A percentile compares a stretch with the other conserved stretches of the same genome.
phyloP scores from a whole-genome alignment of 106 monocot species.

The Ottelia alismoides region DNA sequence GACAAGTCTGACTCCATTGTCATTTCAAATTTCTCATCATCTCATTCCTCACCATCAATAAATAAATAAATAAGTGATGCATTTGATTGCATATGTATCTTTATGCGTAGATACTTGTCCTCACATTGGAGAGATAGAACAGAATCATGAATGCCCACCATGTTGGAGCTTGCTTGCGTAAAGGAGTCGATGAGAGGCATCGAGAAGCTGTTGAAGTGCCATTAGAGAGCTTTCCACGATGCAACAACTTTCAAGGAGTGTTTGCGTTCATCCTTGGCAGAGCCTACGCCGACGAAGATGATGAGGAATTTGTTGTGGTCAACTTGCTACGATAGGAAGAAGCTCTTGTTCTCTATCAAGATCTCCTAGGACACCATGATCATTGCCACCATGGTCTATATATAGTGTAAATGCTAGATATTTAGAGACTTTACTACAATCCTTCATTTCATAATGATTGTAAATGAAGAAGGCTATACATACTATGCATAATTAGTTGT shows the following conservation, averaged over 20 bases:
- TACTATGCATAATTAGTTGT: no score
- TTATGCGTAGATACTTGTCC: constrained; percentile 30
- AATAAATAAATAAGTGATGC: no score
- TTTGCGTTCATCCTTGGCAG: constrained; percentile 13
- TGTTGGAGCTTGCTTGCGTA: constrained; percentile 20
- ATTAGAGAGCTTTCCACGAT: constrained; percentile 28
- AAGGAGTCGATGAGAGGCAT: constrained; percentile 31
- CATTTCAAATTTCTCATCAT: no score
- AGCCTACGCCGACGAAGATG: constrained; percentile 24
- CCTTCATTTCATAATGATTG: no score
- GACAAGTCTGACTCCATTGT: no score
- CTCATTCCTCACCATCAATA: no score
- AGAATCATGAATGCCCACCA: constrained; percentile 37
- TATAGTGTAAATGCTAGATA: background rate
- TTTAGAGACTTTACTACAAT: background rate
- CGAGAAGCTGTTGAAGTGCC: constrained; percentile 14
- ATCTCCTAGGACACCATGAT: constrained; percentile 9
- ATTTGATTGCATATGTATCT: constrained; percentile 25
- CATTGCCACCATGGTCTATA: constrained; percentile 20
- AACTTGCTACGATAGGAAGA: background rate
- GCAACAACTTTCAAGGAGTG: constrained; percentile 12
- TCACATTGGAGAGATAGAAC: constrained; percentile 18
- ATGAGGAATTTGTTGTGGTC: constrained; percentile 26
- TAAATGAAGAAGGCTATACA: no score
- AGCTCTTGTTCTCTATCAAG: constrained; percentile 2